Evolutionary conservation across 2,329 filamentous ascomycete species (phyloP).

Genomic region (Sclerotinia glacialis): DNA sequence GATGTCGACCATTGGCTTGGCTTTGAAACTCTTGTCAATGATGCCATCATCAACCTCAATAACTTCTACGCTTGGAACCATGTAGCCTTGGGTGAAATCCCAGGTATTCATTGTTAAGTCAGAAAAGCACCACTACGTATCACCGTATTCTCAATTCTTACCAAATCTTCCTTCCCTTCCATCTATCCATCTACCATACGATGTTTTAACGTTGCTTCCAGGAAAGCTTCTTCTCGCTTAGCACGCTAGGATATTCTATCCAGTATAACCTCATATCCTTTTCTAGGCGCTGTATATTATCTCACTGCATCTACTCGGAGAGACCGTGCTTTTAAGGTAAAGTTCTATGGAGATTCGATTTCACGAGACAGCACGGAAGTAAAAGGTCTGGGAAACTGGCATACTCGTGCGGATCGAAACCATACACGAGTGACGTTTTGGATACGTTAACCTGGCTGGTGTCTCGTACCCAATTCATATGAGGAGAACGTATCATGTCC

Average conservation of each 20-base stretch:
- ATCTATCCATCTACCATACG: neutral
- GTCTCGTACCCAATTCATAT: neutral
- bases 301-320: slow-evolving; percentile 21
- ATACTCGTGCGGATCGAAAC: neutral
- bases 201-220: slow-evolving; percentile 1
- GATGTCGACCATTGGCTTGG: slow-evolving; percentile 12
- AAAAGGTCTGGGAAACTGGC: neutral
- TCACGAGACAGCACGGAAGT: neutral
- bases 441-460: neutral
- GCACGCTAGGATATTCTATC: neutral
- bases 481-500: slow-evolving; percentile 14
- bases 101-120: slow-evolving; percentile 3
- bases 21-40: neutral
- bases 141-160: neutral
- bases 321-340: slow-evolving; percentile 15
- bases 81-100: neutral
- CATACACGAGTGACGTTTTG: neutral
- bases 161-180: neutral
- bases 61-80: neutral
- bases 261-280: neutral
- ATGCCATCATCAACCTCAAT: neutral
- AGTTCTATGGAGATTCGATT: neutral
- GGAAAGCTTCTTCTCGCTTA: neutral
- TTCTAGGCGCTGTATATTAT: neutral
- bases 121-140: slow-evolving; percentile 5